A percentile compares a stretch with the other conserved stretches of the same genome.
phyloP scores from a whole-genome alignment of 164 flowering plant species.

The Litsea cubeba region DNA sequence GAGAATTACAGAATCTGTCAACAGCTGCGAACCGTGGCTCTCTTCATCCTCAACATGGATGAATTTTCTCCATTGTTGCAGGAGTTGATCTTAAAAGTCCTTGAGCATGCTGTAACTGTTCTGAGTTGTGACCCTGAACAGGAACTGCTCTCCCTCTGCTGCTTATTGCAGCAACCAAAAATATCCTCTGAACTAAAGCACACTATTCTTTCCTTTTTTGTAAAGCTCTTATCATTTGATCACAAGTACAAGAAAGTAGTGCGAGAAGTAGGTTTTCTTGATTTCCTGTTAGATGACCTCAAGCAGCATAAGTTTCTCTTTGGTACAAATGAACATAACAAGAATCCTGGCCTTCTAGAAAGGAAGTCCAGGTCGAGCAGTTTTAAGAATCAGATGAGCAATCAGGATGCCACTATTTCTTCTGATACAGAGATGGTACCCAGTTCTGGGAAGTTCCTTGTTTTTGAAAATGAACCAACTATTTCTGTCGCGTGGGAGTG shows the following conservation, averaged over 20 bases:
- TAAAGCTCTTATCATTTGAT: conserved; percentile 91
- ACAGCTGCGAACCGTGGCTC: conserved; percentile 86
- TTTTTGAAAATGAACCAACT: conserved; percentile 78
- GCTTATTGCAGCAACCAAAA: conserved; percentile 78
- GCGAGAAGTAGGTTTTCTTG: conserved; percentile 94
- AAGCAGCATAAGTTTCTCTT: conserved; percentile 72
- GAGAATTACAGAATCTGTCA: conserved; percentile 94
- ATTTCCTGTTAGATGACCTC: conserved; percentile 83
- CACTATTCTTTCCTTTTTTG: conserved; percentile 83
- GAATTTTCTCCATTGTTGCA: conserved; percentile 79
- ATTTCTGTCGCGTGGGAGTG: conserved; percentile 90
- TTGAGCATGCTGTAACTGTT: conserved; percentile 98
- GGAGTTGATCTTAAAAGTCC: conserved; percentile 84
- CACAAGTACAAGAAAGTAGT: conserved; percentile 93
- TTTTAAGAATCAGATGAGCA: conserved; percentile 79
- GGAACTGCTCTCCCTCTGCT: conserved; percentile 91
- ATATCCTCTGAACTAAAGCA: conserved; percentile 78
- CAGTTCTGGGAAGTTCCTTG: conserved; percentile 68
- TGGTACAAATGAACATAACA: conserved; percentile 51
- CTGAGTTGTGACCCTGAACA: conserved; percentile 96
- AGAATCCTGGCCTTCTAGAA: conserved; percentile 36
- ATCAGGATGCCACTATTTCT: conserved; percentile 70
- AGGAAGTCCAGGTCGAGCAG: conserved; percentile 61
- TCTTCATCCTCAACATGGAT: conserved; percentile 86
- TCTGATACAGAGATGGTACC: conserved; percentile 75